These are phyloP conservation scores for Aureobasidium uvarum DNA, from an alignment of 2,329 filamentous ascomycete species.

Conservation along the genomic window DNA sequence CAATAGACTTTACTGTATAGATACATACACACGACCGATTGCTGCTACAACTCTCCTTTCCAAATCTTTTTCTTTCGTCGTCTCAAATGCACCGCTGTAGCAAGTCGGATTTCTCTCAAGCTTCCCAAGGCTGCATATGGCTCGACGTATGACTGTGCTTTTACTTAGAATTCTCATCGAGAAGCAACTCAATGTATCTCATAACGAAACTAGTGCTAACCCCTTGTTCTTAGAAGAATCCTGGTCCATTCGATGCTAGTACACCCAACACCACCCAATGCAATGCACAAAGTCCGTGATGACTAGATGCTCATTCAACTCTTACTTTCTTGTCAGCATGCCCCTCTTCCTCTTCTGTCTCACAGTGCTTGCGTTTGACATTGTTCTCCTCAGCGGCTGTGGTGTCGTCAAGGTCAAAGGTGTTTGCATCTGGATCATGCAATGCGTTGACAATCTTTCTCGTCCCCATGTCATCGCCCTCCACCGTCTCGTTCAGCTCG, in stretches of 20 bases:
- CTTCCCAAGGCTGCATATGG: background rate
- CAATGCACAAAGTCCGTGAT: background rate
- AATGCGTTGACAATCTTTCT: conserved; percentile 36
- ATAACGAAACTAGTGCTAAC: no score
- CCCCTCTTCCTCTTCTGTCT: background rate
- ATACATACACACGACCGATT: background rate
- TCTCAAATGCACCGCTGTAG: background rate
- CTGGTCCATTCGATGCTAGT: background rate
- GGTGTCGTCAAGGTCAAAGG: conserved; percentile 31
- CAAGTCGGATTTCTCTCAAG: background rate
- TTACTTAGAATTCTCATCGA: no score
- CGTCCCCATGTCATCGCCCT: conserved; percentile 32
- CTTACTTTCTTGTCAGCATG: background rate
- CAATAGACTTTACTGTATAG: conserved; percentile 12
- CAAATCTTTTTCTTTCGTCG: background rate
- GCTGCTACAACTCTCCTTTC: background rate
- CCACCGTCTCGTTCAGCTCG: conserved; percentile 15
- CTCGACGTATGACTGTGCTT: no score
- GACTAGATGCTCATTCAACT: background rate
- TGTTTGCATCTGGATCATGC: conserved; percentile 34
- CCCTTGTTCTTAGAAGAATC: no score
- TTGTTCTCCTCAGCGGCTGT: conserved; percentile 9
- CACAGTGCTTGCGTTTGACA: background rate
- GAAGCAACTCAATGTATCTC: no score
- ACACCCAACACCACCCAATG: background rate